Evolutionary conservation across 768 basidiomycete species (phyloP), one percentile per base, ranked within the genome.

Genomic region (Podaxis carcinomalis): DNA sequence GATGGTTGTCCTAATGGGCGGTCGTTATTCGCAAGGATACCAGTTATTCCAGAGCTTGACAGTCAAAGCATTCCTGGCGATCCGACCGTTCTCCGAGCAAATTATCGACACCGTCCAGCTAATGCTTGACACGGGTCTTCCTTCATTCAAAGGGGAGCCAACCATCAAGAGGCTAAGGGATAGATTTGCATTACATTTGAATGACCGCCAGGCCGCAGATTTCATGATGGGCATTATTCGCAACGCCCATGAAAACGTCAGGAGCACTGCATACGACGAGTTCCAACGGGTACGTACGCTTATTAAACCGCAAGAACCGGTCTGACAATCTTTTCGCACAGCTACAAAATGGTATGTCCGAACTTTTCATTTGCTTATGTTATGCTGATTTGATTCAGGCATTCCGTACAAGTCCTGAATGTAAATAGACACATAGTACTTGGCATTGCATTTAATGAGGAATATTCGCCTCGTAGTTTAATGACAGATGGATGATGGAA

Each of bases 1-100:
- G 73, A 99, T 99, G 97, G 91, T 98, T 16, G 82, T 91, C 13
- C 77, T 98, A 35, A 99, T 99, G 97, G 97, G 97, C 52, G 97
- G 97, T 9, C 83, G 91, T 65, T 83, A 90, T 69, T 95, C 93
- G 0, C 92, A 95, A 74, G 97, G 97, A 19, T 99, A 96, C 74
- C 88, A 90, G 59, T 82, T 94, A 40, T 99, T 98, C 80, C 89
- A 92, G 68, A 92, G 92, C 69, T 84, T 99, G 37, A 93, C 92
- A 2, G 87, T 98, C 66, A 97, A 98, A 73, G 95, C 93, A 0
- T 99, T 99, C 83, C 84, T 99, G 46, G 93, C 96, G 2, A 89
- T 97, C 62, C 87, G 97, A n/a, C 94, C 95, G 0, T 90, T 94
- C 72, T 89, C 93, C 4, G 91, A 95, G 50, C 92, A 96, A 67